phyloP scores from a whole-genome alignment of 169 alveolate genomes.

The Cryptosporidium sp. region DNA sequence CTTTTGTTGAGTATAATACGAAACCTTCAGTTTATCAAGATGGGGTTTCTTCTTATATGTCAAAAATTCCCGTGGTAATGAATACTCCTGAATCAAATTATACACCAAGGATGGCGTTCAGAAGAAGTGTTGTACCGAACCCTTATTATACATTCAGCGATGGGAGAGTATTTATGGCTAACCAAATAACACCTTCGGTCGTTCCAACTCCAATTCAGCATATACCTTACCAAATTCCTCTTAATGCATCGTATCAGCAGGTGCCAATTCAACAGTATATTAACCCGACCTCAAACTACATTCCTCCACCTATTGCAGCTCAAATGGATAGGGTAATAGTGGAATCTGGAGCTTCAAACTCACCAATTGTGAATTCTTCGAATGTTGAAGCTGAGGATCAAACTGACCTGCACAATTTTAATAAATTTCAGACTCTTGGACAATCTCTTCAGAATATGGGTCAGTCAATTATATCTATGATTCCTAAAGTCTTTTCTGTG shows the following conservation, averaged over 20 bases:
- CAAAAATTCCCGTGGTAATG: slow-evolving; percentile 3
- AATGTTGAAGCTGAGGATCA: neutral
- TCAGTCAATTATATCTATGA: slow-evolving; percentile 65
- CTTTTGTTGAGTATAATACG: neutral
- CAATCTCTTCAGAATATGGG: slow-evolving; percentile 69
- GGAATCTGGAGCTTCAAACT: neutral
- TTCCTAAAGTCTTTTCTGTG: slow-evolving; percentile 69
- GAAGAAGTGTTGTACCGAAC: slow-evolving; percentile 28
- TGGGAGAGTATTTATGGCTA: neutral
- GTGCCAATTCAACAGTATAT: slow-evolving; percentile 1
- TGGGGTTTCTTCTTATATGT: slow-evolving; percentile 53
- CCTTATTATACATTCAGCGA: neutral
- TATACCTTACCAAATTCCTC: slow-evolving; percentile 14
- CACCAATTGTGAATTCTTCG: neutral
- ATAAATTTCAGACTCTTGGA: slow-evolving; percentile 30
- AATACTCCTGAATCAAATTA: slow-evolving; percentile 1
- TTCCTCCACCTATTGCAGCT: slow-evolving; percentile 11
- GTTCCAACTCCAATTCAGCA: slow-evolving; percentile 3
- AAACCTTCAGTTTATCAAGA: slow-evolving; percentile 10
- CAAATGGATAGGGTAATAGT: neutral
- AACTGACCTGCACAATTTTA: neutral
- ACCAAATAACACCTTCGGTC: neutral
- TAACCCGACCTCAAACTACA: neutral
- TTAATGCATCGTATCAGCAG: neutral
- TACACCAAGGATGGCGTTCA: slow-evolving; percentile 43